Percentiles rank a stretch among this genome's conserved stretches.
Conservation (phyloP, 2,329 filamentous ascomycete genomes). For the Thielaviopsis ethacetica region DNA sequence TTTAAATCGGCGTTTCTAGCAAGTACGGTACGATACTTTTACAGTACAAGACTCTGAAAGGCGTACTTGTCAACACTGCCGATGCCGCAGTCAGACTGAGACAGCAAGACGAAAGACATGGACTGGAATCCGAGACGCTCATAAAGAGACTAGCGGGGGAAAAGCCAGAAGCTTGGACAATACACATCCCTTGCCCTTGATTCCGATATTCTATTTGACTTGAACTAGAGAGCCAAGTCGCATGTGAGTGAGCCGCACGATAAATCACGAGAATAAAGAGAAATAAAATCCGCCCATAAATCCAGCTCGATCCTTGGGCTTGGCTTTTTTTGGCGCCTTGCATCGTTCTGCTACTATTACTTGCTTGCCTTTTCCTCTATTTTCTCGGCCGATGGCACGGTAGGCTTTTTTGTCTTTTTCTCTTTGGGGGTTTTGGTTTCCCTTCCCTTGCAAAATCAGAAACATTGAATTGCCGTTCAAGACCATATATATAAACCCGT, state of each 20-base stretch:
- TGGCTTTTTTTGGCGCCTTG: neutral
- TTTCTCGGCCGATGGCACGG: neutral
- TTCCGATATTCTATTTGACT: neutral
- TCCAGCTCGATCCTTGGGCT: neutral
- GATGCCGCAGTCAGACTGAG: too few relatives aligned
- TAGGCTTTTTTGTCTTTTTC: neutral
- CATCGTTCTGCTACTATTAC: neutral
- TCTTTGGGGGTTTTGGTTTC: too few relatives aligned
- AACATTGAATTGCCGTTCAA: too few relatives aligned
- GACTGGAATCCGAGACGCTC: too few relatives aligned
- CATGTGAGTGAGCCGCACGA: neutral
- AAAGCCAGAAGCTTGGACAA: neutral
- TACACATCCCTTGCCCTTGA: neutral
- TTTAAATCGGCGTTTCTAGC: too few relatives aligned
- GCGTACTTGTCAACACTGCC: too few relatives aligned
- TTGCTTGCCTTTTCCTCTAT: neutral
- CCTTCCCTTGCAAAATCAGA: neutral
- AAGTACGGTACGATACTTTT: too few relatives aligned
- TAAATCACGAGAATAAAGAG: neutral
- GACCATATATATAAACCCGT: neutral
- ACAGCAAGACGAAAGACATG: too few relatives aligned
- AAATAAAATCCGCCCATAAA: neutral
- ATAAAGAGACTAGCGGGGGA: neutral
- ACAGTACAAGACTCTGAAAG: too few relatives aligned
- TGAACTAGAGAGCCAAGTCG: neutral